phyloP scores from a whole-genome alignment of 805 yeast species.

The Jamesozyma piceae region DNA sequence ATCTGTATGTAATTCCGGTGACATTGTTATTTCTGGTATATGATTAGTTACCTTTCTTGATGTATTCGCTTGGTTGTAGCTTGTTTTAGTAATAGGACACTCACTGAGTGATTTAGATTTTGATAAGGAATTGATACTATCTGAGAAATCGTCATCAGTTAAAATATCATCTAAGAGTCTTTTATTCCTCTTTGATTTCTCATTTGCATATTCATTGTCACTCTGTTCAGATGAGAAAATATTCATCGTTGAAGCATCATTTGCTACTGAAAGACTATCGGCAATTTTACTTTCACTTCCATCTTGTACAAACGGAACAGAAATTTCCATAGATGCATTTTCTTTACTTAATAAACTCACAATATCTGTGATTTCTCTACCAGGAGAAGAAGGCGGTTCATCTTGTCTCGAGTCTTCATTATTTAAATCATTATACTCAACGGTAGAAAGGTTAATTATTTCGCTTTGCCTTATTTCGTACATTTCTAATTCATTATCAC shows the following conservation, averaged over 20 bases:
- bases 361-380: too few species aligned
- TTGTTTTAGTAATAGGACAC: neutral
- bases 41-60: neutral
- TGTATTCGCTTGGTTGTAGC: neutral
- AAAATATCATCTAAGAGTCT: slow-evolving; percentile 13
- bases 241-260: neutral
- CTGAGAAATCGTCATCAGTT: slow-evolving; percentile 7
- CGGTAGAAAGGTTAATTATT: slow-evolving; percentile 3
- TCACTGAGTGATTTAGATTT: neutral
- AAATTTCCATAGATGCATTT: slow-evolving; percentile 16
- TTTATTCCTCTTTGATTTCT: neutral
- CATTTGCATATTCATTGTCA: neutral
- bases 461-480: neutral
- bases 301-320: slow-evolving; percentile 19
- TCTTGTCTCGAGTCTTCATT: neutral
- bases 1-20: neutral
- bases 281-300: slow-evolving; percentile 5
- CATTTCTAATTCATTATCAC: neutral
- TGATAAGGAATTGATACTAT: neutral
- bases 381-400: slow-evolving; percentile 2
- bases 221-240: neutral
- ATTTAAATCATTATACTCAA: neutral
- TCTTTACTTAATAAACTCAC: neutral
- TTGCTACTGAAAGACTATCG: neutral
- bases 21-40: neutral